Conservation (phyloP, 2,329 filamentous ascomycete species). For the Paracamarosporium sp. region DNA sequence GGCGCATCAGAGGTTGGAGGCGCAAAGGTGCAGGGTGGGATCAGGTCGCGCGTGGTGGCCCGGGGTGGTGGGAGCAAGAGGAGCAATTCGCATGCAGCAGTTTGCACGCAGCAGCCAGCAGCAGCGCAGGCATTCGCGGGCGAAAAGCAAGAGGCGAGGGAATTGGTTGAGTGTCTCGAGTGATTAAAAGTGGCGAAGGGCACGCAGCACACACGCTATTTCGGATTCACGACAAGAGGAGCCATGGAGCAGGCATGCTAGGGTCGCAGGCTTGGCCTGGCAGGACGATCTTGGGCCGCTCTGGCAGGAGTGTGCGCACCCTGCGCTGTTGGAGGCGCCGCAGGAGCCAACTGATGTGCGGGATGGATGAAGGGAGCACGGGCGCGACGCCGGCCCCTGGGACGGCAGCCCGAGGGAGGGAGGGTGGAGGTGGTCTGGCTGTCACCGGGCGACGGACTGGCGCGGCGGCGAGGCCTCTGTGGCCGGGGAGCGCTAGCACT, state of each 20-base stretch:
- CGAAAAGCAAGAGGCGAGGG: constrained; percentile 39
- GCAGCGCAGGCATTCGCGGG: constrained; percentile 31
- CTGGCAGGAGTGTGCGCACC: constrained; percentile 38
- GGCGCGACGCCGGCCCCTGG: too few species aligned
- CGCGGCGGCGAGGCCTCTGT: constrained; percentile 12
- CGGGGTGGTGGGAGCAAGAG: too few species aligned
- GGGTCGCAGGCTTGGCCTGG: constrained; percentile 31
- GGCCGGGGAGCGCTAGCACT: constrained; percentile 30
- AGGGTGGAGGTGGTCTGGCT: constrained; percentile 6
- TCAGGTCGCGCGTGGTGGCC: too few species aligned
- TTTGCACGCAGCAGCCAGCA: constrained; percentile 30
- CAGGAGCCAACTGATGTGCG: constrained; percentile 49
- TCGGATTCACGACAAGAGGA: constrained; percentile 39
- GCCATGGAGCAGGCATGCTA: constrained; percentile 32
- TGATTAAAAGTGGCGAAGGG: constrained; percentile 49
- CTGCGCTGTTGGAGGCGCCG: constrained; percentile 38
- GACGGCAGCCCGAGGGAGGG: too few species aligned
- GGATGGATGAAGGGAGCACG: constrained; percentile 38
- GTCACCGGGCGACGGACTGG: constrained; percentile 6
- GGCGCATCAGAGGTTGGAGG: too few species aligned
- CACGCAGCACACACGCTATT: constrained; percentile 34
- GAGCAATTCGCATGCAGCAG: too few species aligned
- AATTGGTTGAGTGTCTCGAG: constrained; percentile 40
- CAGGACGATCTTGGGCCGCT: constrained; percentile 41
- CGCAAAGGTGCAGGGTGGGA: constrained; percentile 42